A percentile compares a stretch with the other conserved stretches of the same genome.
These are phyloP conservation scores for Leccinum laetum DNA, from an alignment of 1,284 basidiomycete species.

Conservation along the genomic window DNA sequence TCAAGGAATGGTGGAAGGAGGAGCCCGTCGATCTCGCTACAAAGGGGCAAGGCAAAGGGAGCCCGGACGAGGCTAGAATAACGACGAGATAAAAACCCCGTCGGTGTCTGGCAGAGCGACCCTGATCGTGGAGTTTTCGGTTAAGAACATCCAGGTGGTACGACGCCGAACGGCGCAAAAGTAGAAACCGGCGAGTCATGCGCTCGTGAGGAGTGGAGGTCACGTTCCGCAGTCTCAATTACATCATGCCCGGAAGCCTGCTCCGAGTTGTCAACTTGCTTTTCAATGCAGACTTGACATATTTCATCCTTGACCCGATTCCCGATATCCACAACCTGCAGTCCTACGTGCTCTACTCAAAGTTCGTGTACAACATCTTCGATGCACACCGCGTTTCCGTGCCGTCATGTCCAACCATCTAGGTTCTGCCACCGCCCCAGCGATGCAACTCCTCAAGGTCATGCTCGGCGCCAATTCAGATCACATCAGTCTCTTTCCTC, in stretches of 20 bases:
- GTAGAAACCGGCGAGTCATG: slow-evolving; percentile 24
- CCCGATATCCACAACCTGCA: no score
- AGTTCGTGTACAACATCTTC: no score
- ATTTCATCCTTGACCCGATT: no score
- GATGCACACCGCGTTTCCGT: no score
- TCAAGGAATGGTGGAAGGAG: slow-evolving; percentile 82
- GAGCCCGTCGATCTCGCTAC: slow-evolving; percentile 75
- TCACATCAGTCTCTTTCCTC: no score
- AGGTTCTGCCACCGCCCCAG: no score
- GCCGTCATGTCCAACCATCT: no score
- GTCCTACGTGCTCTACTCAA: no score
- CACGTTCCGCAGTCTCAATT: slow-evolving; percentile 9
- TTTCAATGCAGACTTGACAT: no score
- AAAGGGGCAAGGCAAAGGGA: slow-evolving; percentile 51
- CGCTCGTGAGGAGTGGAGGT: neutral
- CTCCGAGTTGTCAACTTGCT: neutral
- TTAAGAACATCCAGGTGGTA: slow-evolving; percentile 91
- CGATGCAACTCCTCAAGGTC: no score
- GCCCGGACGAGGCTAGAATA: slow-evolving; percentile 44
- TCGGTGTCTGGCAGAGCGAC: slow-evolving; percentile 54
- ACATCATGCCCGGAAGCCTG: slow-evolving; percentile 12
- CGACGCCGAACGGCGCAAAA: slow-evolving; percentile 59
- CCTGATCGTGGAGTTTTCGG: slow-evolving; percentile 89
- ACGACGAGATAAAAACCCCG: slow-evolving; percentile 49
- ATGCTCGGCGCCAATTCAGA: no score